These are phyloP conservation scores for Dalbergia cochinchinensis DNA, from an alignment of 306 rosid species.

Conservation along the genomic window DNA sequence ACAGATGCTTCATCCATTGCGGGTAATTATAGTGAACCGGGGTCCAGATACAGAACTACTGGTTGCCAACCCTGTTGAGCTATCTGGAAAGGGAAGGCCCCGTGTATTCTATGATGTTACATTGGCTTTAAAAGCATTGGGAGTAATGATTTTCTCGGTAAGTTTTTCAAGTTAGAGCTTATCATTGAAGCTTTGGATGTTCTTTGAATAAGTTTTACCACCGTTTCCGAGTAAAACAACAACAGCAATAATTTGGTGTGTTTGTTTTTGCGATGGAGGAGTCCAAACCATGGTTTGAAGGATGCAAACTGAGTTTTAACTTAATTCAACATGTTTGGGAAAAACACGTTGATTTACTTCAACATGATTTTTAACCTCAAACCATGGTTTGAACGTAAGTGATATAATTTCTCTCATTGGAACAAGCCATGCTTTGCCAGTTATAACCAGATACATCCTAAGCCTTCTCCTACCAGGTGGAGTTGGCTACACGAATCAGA, in stretches of 20 bases:
- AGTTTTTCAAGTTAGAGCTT: constrained; percentile 34
- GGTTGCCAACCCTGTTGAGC: constrained; percentile 89
- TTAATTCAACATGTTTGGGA: too few species aligned
- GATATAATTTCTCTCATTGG: too few species aligned
- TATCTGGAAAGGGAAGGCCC: constrained; percentile 86
- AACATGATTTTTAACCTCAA: too few species aligned
- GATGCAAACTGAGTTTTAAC: too few species aligned
- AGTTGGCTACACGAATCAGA: not conserved
- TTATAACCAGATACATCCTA: too few species aligned
- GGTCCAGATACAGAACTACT: constrained; percentile 89
- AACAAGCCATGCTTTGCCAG: too few species aligned
- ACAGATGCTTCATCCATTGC: constrained; percentile 76
- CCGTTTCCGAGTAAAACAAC: not conserved
- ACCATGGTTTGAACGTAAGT: too few species aligned
- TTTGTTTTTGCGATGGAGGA: too few species aligned
- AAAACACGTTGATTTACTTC: too few species aligned
- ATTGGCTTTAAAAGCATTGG: constrained; percentile 67
- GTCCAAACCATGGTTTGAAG: too few species aligned
- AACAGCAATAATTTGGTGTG: too few species aligned
- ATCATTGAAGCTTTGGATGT: constrained; percentile 7
- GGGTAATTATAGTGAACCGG: constrained; percentile 74
- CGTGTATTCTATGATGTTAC: constrained; percentile 89
- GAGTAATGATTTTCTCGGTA: constrained; percentile 78
- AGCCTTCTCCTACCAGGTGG: not conserved
- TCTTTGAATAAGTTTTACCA: constrained; percentile 17